Percentiles rank a stretch among this genome's conserved stretches.
These are phyloP conservation scores for Trametes sanguinea DNA, from an alignment of 768 basidiomycete species.

Conservation along the genomic window DNA sequence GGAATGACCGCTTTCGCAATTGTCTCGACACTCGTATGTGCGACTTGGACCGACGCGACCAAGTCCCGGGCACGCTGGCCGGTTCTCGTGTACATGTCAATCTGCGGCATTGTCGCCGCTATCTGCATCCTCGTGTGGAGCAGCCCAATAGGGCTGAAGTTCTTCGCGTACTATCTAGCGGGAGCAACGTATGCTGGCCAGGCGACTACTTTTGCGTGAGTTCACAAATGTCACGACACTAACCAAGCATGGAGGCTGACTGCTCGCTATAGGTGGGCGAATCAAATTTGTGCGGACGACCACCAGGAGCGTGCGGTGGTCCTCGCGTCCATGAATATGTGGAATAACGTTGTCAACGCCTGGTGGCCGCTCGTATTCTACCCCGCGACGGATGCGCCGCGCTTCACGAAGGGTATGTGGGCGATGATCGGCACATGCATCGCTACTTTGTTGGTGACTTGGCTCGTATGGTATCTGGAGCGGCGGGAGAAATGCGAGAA, in stretches of 20 bases:
- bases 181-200: slow-evolving; percentile 76
- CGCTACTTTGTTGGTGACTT: slow-evolving; percentile 58
- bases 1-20: slow-evolving; percentile 69
- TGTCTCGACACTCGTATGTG: slow-evolving; percentile 61
- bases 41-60: slow-evolving; percentile 63
- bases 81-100: slow-evolving; percentile 63
- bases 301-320: slow-evolving; percentile 69
- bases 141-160: slow-evolving; percentile 62
- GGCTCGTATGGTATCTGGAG: slow-evolving; percentile 59
- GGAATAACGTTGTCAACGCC: slow-evolving; percentile 67
- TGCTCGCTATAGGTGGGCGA: slow-evolving; percentile 62
- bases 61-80: slow-evolving; percentile 57
- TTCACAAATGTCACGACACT: slow-evolving; percentile 6
- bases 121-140: slow-evolving; percentile 64
- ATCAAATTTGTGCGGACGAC: slow-evolving; percentile 72
- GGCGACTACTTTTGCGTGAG: slow-evolving; percentile 73
- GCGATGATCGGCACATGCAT: slow-evolving; percentile 61
- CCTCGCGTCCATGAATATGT: slow-evolving; percentile 80
- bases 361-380: slow-evolving; percentile 76
- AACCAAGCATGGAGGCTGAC: not conserved
- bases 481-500: slow-evolving; percentile 34
- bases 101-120: slow-evolving; percentile 53
- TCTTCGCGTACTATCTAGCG: slow-evolving; percentile 71
- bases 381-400: slow-evolving; percentile 71
- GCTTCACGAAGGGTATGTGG: slow-evolving; percentile 67